Conservation (phyloP, 2,329 filamentous ascomycete species). For the Talaromyces sp. region DNA sequence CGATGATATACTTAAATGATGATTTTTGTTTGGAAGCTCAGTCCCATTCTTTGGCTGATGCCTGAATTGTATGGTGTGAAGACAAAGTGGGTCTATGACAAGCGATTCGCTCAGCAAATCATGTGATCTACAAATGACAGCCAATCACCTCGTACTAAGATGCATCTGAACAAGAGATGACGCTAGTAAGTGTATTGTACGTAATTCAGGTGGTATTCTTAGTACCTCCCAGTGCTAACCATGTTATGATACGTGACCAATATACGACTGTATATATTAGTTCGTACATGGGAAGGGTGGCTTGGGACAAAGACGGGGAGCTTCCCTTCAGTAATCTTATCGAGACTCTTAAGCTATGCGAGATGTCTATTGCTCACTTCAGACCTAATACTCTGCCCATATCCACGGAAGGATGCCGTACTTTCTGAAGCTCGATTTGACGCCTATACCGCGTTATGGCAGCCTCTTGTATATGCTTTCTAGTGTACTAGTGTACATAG, state of each 20-base stretch:
- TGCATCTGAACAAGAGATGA: background rate
- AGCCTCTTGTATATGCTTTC: background rate
- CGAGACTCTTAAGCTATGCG: background rate
- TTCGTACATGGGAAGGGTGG: background rate
- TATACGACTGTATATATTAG: background rate
- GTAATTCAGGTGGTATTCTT: background rate
- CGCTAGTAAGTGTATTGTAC: background rate
- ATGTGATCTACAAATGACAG: background rate
- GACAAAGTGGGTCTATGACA: background rate
- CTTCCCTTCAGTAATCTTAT: background rate
- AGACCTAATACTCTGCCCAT: background rate
- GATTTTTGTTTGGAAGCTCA: background rate
- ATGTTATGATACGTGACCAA: background rate
- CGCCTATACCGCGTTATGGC: background rate
- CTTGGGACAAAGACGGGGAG: background rate
- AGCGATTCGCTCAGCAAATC: background rate
- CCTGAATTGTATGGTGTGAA: constrained; percentile 4
- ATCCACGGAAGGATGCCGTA: background rate
- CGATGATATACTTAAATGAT: background rate
- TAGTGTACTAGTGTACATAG: too few species aligned
- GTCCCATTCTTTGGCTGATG: background rate
- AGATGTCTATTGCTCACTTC: background rate
- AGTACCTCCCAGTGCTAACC: background rate
- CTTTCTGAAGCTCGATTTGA: background rate
- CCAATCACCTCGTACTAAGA: background rate